Base-by-base conservation (phyloP, 2,329 filamentous ascomycete species). In the Exophiala sp. region DNA sequence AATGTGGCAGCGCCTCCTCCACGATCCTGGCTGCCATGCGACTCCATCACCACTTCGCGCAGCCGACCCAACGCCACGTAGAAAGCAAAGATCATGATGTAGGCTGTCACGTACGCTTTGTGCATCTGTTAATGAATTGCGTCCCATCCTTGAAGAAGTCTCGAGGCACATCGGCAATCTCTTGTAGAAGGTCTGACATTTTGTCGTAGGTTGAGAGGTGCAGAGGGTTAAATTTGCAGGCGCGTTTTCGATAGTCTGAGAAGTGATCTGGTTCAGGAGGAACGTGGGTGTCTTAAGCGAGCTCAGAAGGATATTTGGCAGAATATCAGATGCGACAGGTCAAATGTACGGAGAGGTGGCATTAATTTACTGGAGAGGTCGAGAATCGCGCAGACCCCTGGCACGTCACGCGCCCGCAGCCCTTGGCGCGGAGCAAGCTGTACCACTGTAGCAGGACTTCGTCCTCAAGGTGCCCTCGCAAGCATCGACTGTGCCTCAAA, bases 161-260 rank as follows among this genome's bases (percentile, higher is more conserved):
- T 66, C 75, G 72, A 39, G 78, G 78, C 67, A 81, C 75, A 64
- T 84, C 81, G 61, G 80, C 77, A 59, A 85, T 71, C 61, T 84
- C 81, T 68, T 83, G 81, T 64, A 83, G 68, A 63, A 81, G 78
- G 58, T 84, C 81, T 58, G 78, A 79, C 76, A 79, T 77, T 56
- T 62, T 65, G 63, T 71, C n/a, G 36, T 50, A 18, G 35, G 8
- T 10, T 24, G 7, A 29, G 39, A 18, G 24, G 38, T 24, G 40
- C 16, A 8, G 6, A n/a, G 14, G 14, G 16, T 34, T 16, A 20
- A 35, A 9, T 9, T 35, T 35, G n/a, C 16, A 18, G 16, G 16
- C 16, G 16, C 16, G 16, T 18, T 18, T 18, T 18, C 16, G 16
- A 18, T 18, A 18, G 3, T 18, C 16, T 18, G 16, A 18, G 16